Evolutionary conservation across 805 yeast genomes (phyloP), one percentile per base, ranked within the genome.

Genomic region (Limtongia smithiae): DNA sequence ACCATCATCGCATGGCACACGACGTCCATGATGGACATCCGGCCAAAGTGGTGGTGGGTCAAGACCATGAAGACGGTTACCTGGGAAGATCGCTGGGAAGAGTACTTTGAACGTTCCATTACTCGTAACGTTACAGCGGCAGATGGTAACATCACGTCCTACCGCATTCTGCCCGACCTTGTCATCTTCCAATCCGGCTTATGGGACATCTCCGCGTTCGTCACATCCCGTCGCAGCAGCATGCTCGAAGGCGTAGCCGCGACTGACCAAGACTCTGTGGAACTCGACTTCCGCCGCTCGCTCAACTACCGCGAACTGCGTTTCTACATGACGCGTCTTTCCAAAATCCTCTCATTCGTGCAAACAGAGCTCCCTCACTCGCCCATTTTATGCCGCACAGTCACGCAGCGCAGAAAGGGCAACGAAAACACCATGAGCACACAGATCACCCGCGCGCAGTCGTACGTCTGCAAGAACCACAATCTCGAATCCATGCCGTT

Each of bases 31-130:
- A 51, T 51, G 37, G 45, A 55, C 20, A 35, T 41, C 34, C 53
- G 53, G 14, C 58, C 58, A 6, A 12, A 37, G 8, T 54, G 58
- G 58, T 54, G 46, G 47, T 54, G 58, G 58, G 37, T 54, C 14
- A 35, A 37, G 17, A 41, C 46, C 41, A 43, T 54, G 36, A 50
- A 51, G 33, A n/a, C 15, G 3, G 47, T 54, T 30, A 47, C 58
- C 11, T 54, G 50, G 35, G 58, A 54, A 27, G 58, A 54, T 25
- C 40, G 58, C 11, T 54, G 46, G 39, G 47, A 39, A 20, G 18
- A 34, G 15, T 15, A 46, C 24, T 54, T 41, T 37, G 17, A 46
- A 17, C 25, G 42, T 4, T 43, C 34, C 4, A 28, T 48, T 33
- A 51, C 55, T 22, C 42, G 41, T 48, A 48, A 53, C 43, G 54